Evolutionary conservation across 129 eudicot species (phyloP).

Genomic region (Erigeron canadensis): DNA sequence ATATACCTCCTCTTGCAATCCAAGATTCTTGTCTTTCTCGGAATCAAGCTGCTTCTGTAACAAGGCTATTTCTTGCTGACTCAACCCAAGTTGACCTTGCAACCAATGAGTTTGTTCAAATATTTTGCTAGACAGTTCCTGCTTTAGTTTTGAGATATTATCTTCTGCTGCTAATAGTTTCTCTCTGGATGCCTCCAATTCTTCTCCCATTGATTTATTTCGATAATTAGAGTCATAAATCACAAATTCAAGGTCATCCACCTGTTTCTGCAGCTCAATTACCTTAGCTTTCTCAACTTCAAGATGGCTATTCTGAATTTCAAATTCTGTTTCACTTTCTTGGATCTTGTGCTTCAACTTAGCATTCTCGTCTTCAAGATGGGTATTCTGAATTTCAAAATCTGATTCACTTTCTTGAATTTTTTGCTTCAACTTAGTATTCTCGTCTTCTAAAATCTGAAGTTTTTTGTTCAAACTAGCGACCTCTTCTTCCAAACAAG

Average conservation of each 20-base stretch:
- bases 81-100: conserved; percentile 35
- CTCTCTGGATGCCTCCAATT: conserved; percentile 38
- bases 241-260: conserved; percentile 39
- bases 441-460: conserved; percentile 47
- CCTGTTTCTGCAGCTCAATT: conserved; percentile 47
- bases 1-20: conserved; percentile 43
- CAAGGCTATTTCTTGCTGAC: conserved; percentile 26
- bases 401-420: conserved; percentile 34
- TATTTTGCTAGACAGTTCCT: conserved; percentile 28
- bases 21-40: conserved; percentile 39
- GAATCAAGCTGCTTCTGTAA: conserved; percentile 45
- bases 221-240: conserved; percentile 32
- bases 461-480: conserved; percentile 41
- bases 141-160: conserved; percentile 29
- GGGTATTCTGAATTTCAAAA: conserved; percentile 17
- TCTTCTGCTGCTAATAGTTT: conserved; percentile 40
- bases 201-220: conserved; percentile 30
- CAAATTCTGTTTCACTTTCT: conserved; percentile 28
- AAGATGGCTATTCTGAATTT: conserved; percentile 30
- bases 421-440: conserved; percentile 51
- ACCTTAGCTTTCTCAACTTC: conserved; percentile 50
- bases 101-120: conserved; percentile 24
- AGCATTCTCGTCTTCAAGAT: conserved; percentile 50
- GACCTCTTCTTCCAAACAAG: conserved; percentile 47
- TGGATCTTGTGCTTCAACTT: conserved; percentile 49